These are phyloP conservation scores for Agrocybe praecox DNA, from an alignment of 768 basidiomycete species.

Conservation along the genomic window DNA sequence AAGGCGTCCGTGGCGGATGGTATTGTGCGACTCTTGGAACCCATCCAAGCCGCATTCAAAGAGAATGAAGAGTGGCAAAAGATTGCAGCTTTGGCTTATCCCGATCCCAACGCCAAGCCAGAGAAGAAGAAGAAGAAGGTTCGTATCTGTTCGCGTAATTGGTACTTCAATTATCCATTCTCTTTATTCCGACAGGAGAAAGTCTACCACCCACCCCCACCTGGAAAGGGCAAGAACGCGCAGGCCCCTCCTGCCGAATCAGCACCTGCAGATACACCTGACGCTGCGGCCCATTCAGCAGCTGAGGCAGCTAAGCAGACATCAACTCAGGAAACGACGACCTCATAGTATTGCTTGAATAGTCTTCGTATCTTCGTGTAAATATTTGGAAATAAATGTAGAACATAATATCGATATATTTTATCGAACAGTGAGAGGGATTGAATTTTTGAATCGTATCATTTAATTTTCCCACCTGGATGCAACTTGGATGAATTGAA, in stretches of 20 bases:
- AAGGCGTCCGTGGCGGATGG: constrained; percentile 78
- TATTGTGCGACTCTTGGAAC: constrained; percentile 74
- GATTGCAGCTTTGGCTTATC: constrained; percentile 82
- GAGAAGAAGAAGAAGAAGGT: constrained; percentile 73
- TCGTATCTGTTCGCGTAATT: neutral
- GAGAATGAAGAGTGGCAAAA: constrained; percentile 80
- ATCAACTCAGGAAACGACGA: constrained; percentile 1
- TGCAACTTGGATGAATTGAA: no score
- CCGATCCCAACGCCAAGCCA: constrained; percentile 66
- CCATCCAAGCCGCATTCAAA: constrained; percentile 79
- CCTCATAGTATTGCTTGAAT: neutral
- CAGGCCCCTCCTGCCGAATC: constrained; percentile 15
- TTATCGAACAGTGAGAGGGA: no score
- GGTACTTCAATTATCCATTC: neutral
- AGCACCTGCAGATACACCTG: constrained; percentile 9
- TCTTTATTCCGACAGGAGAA: constrained; percentile 52
- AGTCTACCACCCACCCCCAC: constrained; percentile 83
- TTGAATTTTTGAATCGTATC: no score
- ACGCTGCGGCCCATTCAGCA: constrained; percentile 11
- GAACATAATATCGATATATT: neutral
- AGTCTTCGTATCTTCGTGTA: neutral
- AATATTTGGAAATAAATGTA: neutral
- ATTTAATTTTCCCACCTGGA: no score
- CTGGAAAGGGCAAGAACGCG: constrained; percentile 72
- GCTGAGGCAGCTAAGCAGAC: constrained; percentile 16